Evolutionary conservation across 495 filamentous ascomycete genomes (phyloP).

Genomic region (Neurospora intermedia): DNA sequence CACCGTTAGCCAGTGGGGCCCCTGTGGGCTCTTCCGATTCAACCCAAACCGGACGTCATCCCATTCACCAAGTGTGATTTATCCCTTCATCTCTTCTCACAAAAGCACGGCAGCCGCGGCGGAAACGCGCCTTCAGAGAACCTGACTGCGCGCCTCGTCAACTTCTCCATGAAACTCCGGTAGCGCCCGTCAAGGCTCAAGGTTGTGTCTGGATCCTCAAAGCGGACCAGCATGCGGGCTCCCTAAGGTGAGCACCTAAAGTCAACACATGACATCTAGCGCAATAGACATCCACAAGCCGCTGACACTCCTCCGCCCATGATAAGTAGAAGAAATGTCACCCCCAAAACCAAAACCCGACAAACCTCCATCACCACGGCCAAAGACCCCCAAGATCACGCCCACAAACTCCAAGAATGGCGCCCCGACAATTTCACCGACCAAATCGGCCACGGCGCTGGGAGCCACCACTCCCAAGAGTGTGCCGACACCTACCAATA

Average conservation of each 20-base stretch:
- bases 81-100: background rate
- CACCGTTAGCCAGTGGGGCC: background rate
- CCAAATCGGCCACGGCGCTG: conserved; percentile 12
- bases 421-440: conserved; percentile 17
- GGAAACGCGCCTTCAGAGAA: background rate
- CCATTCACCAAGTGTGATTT: background rate
- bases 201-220: background rate
- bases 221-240: background rate
- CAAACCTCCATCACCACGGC: conserved; percentile 8
- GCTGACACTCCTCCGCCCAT: conserved; percentile 7
- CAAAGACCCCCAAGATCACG: conserved; percentile 9
- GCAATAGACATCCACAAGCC: background rate
- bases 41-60: background rate
- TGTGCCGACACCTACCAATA: conserved; percentile 24
- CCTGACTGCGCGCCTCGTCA: background rate
- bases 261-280: background rate
- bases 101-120: background rate
- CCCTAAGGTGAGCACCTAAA: background rate
- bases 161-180: background rate
- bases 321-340: conserved; percentile 16
- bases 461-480: conserved; percentile 27
- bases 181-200: background rate
- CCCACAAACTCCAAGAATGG: conserved; percentile 14
- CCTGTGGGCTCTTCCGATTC: background rate
- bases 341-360: conserved; percentile 17